These are phyloP conservation scores for Camellia japonica DNA, from an alignment of 148 eudicot species.

Conservation along the genomic window DNA sequence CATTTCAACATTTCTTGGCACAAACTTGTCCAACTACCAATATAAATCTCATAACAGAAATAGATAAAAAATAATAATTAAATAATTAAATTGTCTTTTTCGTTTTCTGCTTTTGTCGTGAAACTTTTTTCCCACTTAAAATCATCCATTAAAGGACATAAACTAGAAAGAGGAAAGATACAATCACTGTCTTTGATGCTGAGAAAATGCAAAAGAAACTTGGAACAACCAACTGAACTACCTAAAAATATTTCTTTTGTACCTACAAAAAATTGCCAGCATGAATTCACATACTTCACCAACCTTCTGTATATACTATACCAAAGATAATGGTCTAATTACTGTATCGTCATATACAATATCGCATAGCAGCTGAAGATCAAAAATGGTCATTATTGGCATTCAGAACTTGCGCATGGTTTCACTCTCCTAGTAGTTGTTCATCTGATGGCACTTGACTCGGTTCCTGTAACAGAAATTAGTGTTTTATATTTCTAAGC, in stretches of 20 bases:
- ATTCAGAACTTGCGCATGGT: background rate
- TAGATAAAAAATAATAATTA: too few species aligned
- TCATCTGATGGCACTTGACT: background rate
- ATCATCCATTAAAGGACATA: too few species aligned
- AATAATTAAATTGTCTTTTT: too few species aligned
- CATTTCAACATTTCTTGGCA: too few species aligned
- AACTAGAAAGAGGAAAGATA: too few species aligned
- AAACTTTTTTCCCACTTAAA: too few species aligned
- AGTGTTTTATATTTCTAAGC: background rate
- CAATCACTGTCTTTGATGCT: too few species aligned
- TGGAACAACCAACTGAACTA: background rate
- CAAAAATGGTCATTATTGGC: background rate
- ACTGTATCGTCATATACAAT: background rate
- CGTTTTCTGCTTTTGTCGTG: too few species aligned
- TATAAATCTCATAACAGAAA: too few species aligned
- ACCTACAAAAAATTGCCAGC: background rate
- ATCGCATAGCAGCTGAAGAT: background rate
- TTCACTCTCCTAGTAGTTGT: background rate
- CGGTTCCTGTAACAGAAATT: slow-evolving; percentile 3
- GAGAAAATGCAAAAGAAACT: too few species aligned
- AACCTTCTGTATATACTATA: background rate
- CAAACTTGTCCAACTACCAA: too few species aligned
- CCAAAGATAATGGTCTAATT: background rate
- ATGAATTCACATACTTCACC: background rate
- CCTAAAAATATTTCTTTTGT: background rate